phyloP scores from a whole-genome alignment of 2,329 filamentous ascomycete genomes.

The Metarhizium robertsii region DNA sequence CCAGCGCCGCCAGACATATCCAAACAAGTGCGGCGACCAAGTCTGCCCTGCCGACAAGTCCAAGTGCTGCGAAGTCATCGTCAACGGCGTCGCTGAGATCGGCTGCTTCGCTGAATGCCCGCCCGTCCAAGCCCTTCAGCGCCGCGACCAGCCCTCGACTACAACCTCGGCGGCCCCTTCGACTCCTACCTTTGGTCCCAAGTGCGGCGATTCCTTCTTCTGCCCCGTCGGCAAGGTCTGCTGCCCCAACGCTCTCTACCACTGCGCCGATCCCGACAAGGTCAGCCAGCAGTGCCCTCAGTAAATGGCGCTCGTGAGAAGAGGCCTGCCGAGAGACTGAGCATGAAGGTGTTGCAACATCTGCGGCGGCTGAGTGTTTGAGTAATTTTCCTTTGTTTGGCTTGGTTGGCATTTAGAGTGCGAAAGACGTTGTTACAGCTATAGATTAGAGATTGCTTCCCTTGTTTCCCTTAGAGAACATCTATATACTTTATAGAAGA shows the following conservation, averaged over 20 bases:
- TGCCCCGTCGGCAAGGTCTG: slow-evolving; percentile 6
- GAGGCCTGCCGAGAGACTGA: no score
- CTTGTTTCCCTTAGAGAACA: no score
- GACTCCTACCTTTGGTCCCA: slow-evolving; percentile 5
- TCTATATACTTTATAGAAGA: background rate
- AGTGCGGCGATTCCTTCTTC: slow-evolving; percentile 9
- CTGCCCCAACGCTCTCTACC: slow-evolving; percentile 6
- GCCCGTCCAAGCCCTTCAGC: background rate
- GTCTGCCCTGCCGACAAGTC: background rate
- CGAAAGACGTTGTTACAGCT: no score
- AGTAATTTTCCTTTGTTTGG: no score
- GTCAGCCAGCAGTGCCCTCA: slow-evolving; percentile 6
- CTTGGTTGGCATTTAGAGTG: no score
- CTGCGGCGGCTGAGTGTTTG: no score
- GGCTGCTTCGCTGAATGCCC: slow-evolving; percentile 1
- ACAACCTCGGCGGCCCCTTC: background rate
- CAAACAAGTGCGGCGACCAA: slow-evolving; percentile 2
- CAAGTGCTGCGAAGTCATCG: background rate
- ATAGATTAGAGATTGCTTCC: no score
- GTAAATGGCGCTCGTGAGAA: background rate
- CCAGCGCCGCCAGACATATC: slow-evolving; percentile 4
- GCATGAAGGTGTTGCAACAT: no score
- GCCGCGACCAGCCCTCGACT: slow-evolving; percentile 1
- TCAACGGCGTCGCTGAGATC: background rate
- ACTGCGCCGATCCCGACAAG: slow-evolving; percentile 7